These are phyloP conservation scores for Phytopythium vexans DNA, from an alignment of 352 stramenopile genomes.

Conservation along the genomic window DNA sequence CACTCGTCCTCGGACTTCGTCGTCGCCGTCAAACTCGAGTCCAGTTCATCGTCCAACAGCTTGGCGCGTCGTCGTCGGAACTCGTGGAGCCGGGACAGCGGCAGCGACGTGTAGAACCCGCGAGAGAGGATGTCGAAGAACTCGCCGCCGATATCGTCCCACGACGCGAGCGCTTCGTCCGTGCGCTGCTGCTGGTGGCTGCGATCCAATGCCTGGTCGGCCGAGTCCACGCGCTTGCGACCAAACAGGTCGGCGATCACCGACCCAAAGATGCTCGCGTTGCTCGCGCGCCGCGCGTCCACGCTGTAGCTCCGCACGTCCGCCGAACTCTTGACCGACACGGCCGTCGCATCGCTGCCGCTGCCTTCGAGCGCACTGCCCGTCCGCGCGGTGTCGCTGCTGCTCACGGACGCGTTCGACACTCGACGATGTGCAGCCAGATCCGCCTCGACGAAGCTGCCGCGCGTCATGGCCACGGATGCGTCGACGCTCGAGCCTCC, in stretches of 20 bases:
- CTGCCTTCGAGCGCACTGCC: background rate
- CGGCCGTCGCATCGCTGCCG: background rate
- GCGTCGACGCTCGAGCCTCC: background rate
- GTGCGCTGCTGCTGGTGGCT: conserved; percentile 35
- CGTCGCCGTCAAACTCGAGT: conserved; percentile 16
- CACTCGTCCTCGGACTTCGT: conserved; percentile 22
- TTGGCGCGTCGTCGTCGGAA: conserved; percentile 24
- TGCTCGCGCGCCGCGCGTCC: conserved; percentile 31
- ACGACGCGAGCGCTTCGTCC: conserved; percentile 29
- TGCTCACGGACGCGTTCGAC: conserved; percentile 14
- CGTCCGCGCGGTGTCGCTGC: conserved; percentile 10
- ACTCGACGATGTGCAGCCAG: background rate
- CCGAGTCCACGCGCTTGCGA: conserved; percentile 47
- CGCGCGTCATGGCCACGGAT: background rate
- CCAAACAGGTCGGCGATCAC: conserved; percentile 77
- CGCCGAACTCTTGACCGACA: conserved; percentile 1
- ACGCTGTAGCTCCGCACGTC: conserved; percentile 49
- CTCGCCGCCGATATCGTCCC: conserved; percentile 64
- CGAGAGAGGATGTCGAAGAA: conserved; percentile 58
- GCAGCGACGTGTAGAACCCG: conserved; percentile 64
- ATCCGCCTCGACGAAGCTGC: conserved; percentile 4
- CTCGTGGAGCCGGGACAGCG: conserved; percentile 38
- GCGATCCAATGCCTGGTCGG: conserved; percentile 28
- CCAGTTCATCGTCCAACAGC: conserved; percentile 9
- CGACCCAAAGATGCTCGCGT: conserved; percentile 46